Base-by-base conservation (phyloP, 1,284 basidiomycete species). In the Trichosporon faecale region DNA sequence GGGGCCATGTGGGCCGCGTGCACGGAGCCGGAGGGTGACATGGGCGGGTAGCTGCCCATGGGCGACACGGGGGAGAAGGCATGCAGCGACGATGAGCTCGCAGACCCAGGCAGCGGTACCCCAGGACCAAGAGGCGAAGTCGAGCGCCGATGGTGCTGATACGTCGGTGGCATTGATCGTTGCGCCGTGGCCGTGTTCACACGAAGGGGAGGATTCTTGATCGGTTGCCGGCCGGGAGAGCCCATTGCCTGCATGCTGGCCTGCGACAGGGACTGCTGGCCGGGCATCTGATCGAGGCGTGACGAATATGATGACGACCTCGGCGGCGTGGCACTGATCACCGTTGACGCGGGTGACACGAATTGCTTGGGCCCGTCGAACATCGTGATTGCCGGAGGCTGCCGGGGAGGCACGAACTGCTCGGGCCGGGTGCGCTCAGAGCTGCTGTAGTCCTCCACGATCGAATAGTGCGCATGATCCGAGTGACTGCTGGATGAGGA, bases 361-460 rank as follows among this genome's bases (percentile, higher is more conserved):
- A 33, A 31, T 29, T 61, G 57, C 27, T 31, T 61, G 57, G 57
- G 29, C 27, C 29, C 29, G 6, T 61, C 57, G 21, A 61, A 14
- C 29, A 18, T 7, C 29, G 55, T 16, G 55, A 60, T 11, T 16
- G 57, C 57, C 14, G 27, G 27, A 16, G 57, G 29, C 16, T 61
- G 57, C 7, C 57, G 57, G 11, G 57, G 57, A 18, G 57, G 27
- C 4, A 31, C 29, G n/a, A 61, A 61, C 12, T 61, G 57, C 18
- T 61, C 57, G n/a, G 27, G 57, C 27, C 57, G 57, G 9, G 27
- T 31, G 16, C 57, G 57, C 29, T 61, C 57, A 16, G 57, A n/a
- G 57, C 57, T 16, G 29, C 57, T 31, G 57, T 31, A 61, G 27
- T 61, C 57, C 57, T 61, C 57, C 27, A 61, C 57, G 12, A 61